Evolutionary conservation across 352 stramenopile species (phyloP), one percentile per base, ranked within the genome.

Genomic region (Phytophthora idaei): DNA sequence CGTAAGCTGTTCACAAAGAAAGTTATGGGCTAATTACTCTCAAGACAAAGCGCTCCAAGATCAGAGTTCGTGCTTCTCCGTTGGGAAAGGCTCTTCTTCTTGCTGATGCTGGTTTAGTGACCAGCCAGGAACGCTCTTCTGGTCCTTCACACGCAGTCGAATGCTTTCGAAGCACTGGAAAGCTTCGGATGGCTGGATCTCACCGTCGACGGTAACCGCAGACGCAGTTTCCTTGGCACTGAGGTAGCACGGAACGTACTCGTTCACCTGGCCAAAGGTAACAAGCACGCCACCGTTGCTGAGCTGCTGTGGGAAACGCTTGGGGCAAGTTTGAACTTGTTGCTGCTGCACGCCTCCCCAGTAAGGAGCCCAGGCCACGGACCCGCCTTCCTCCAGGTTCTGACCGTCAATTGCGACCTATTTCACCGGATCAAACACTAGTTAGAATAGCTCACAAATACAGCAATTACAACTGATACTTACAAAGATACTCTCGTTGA

Each of bases 401-500:
- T 92, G 82, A 50, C 87, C 87, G 41, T 95, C 87, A 31, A 95
- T 85, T 15, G 83, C 80, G 53, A 95, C 73, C 87, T 95, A 56
- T 51, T 49, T 41, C 29, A 49, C 34, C 57, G 32, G 12, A 10
- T 0, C 41, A 9, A 54, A 21, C 12, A 49, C 14, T n/a, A 37
- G 39, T 42, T 28, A 27, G 41, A 49, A 4, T 60, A 45, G 17
- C 17, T 21, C 17, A 21, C 17, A 21, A 57, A 34, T 4, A 37
- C 39, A n/a, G 29, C 4, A 34, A 27, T 21, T 21, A 21, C 17
- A 21, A 21, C 27, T 2, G 12, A 34, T 15, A 56, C 87, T 61
- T 76, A 95, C 87, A 50, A 93, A 92, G 49, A 93, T 93, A 50
- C 64, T 84, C 58, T 95, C 87, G 69, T 95, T 95, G 17, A 77